Evolutionary conservation across 225 moss, liverwort and hornwort species (phyloP).

Genomic region (Climacium dendroides): DNA sequence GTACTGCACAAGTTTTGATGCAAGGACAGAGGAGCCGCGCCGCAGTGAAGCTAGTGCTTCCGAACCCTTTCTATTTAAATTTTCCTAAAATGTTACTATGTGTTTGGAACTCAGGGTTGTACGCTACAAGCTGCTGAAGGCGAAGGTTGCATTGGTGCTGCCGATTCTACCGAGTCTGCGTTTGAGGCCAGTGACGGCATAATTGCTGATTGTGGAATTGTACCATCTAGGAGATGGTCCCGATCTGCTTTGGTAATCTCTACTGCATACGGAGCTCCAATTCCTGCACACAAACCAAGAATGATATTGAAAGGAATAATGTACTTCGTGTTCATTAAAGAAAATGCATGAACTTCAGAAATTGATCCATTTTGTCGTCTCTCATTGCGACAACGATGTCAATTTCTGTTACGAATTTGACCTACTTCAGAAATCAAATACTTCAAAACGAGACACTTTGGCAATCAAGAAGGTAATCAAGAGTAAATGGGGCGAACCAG

Average conservation of each 20-base stretch:
- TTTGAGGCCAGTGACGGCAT: neutral
- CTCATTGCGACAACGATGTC: neutral
- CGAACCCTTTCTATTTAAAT: neutral
- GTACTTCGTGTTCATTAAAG: neutral
- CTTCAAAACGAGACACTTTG: neutral
- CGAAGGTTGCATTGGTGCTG: neutral
- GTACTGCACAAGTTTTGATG: neutral
- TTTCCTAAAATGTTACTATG: too few relatives aligned
- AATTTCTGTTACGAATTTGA: neutral
- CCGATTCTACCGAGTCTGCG: neutral
- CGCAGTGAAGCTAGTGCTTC: neutral
- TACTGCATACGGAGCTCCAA: constrained; percentile 9
- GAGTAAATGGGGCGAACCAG: neutral
- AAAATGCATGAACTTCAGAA: neutral
- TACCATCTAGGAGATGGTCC: neutral
- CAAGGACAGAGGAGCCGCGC: neutral
- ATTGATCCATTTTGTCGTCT: neutral
- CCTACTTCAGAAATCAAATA: neutral
- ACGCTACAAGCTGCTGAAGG: neutral
- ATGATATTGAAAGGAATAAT: neutral
- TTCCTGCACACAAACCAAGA: constrained; percentile 1
- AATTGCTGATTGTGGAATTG: neutral
- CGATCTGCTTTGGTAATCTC: neutral
- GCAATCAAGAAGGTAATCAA: neutral
- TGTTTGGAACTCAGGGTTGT: neutral